Percentiles rank a stretch among this genome's conserved stretches.
Conservation (phyloP, 768 basidiomycete species). For the Boletus fagicola region DNA sequence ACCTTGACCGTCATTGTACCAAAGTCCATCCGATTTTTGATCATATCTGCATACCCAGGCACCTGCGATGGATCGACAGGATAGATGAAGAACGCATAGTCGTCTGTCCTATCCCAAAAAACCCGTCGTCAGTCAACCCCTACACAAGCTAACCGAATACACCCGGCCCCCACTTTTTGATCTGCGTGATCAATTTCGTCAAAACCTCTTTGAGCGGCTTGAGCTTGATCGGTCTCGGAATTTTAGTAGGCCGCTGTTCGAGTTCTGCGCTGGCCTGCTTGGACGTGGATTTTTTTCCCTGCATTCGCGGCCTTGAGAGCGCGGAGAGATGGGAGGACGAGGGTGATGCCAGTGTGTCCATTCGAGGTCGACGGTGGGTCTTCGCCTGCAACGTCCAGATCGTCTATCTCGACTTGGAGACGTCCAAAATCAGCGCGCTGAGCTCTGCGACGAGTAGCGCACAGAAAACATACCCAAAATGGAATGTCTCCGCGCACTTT, state of each 20-base stretch:
- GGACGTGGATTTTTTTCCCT: constrained; percentile 46
- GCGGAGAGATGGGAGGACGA: constrained; percentile 67
- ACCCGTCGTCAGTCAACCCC: constrained; percentile 7
- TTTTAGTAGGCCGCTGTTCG: constrained; percentile 33
- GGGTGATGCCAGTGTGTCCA: constrained; percentile 52
- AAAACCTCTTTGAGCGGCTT: constrained; percentile 80
- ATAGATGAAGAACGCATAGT: constrained; percentile 77
- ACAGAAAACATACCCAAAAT: constrained; percentile 11
- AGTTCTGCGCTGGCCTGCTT: constrained; percentile 28
- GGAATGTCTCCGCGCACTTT: constrained; percentile 1
- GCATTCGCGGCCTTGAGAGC: constrained; percentile 56
- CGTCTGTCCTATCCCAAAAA: constrained; percentile 67
- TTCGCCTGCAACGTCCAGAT: constrained; percentile 32
- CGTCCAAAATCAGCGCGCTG: constrained; percentile 4
- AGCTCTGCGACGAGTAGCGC: constrained; percentile 1
- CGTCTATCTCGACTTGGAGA: constrained; percentile 31
- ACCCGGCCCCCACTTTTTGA: constrained; percentile 71
- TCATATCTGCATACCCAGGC: constrained; percentile 60
- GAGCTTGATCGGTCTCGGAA: constrained; percentile 61
- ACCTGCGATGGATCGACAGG: constrained; percentile 65
- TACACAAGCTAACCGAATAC: not conserved
- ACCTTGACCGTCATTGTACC: constrained; percentile 84
- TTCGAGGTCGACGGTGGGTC: constrained; percentile 31
- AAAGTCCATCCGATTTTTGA: constrained; percentile 90
- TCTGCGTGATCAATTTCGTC: constrained; percentile 60